Evolutionary conservation across 169 alveolate genomes (phyloP).

Genomic region (Toxoplasma gondii): DNA sequence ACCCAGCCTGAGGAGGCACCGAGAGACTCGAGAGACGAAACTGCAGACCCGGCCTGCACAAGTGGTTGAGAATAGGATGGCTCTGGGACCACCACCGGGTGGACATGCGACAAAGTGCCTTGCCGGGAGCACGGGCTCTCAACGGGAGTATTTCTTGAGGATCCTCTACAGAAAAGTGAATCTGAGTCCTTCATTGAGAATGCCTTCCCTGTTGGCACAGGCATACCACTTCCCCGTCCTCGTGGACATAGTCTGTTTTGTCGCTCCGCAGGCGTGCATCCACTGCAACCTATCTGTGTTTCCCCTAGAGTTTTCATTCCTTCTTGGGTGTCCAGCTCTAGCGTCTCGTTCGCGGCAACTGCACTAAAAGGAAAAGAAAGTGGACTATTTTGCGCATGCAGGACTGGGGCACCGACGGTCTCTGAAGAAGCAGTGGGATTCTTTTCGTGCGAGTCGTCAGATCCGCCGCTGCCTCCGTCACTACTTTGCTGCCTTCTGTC

Average conservation of each 20-base stretch:
- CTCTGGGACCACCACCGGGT: neutral
- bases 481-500: neutral
- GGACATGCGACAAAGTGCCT: neutral
- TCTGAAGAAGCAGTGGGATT: too few species aligned
- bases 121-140: neutral
- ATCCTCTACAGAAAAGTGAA: neutral
- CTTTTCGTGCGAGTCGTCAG: neutral
- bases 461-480: neutral
- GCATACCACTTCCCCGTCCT: neutral
- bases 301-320: neutral
- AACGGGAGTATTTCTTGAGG: neutral
- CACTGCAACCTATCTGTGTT: neutral
- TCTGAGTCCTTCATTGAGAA: neutral
- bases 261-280: neutral
- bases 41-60: neutral
- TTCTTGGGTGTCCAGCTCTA: too few species aligned
- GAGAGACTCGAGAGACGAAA: neutral
- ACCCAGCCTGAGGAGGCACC: neutral
- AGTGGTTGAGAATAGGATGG: neutral
- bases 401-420: too few species aligned
- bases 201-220: too few species aligned
- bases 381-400: too few species aligned
- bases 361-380: too few species aligned
- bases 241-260: neutral
- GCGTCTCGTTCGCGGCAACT: too few species aligned